Percentiles rank a stretch among this genome's conserved stretches.
Evolutionary conservation across 805 yeast species (phyloP).

Genomic region (Wickerhamomyces silvicola): DNA sequence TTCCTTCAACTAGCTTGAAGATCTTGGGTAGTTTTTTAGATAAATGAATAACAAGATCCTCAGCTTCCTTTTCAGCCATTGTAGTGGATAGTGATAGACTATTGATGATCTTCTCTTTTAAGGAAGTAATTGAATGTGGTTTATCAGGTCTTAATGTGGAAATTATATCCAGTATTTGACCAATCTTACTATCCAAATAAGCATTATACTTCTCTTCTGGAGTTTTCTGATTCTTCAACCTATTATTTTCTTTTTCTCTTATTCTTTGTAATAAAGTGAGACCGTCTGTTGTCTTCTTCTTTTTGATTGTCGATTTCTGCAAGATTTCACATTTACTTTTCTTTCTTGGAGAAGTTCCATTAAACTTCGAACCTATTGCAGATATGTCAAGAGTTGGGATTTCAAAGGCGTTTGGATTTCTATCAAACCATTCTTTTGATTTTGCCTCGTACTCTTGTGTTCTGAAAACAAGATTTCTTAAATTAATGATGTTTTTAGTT

Average conservation of each 20-base stretch:
- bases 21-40: slow-evolving; percentile 14
- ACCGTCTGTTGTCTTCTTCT: slow-evolving; percentile 4
- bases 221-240: slow-evolving; percentile 6
- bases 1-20: slow-evolving; percentile 13
- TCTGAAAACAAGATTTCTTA: slow-evolving; percentile 7
- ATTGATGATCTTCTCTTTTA: slow-evolving; percentile 13
- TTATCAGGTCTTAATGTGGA: slow-evolving; percentile 17
- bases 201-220: slow-evolving; percentile 21
- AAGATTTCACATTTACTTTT: slow-evolving; percentile 14
- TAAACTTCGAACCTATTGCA: neutral
- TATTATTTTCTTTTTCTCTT: slow-evolving; percentile 28
- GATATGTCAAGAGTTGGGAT: slow-evolving; percentile 9
- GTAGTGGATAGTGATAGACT: slow-evolving; percentile 12
- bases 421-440: slow-evolving; percentile 13
- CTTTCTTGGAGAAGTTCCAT: slow-evolving; percentile 6
- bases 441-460: slow-evolving; percentile 6
- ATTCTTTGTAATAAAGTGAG: slow-evolving; percentile 34
- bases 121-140: slow-evolving; percentile 14
- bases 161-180: slow-evolving; percentile 26
- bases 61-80: slow-evolving; percentile 15
- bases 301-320: slow-evolving; percentile 2
- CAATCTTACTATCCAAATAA: slow-evolving; percentile 24
- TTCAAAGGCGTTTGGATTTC: slow-evolving; percentile 5
- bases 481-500: slow-evolving; percentile 3
- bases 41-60: slow-evolving; percentile 13